A percentile compares a stretch with the other conserved stretches of the same genome.
Evolutionary conservation across 2,329 filamentous ascomycete species (phyloP).

Genomic region (Podosphaera aphanis): DNA sequence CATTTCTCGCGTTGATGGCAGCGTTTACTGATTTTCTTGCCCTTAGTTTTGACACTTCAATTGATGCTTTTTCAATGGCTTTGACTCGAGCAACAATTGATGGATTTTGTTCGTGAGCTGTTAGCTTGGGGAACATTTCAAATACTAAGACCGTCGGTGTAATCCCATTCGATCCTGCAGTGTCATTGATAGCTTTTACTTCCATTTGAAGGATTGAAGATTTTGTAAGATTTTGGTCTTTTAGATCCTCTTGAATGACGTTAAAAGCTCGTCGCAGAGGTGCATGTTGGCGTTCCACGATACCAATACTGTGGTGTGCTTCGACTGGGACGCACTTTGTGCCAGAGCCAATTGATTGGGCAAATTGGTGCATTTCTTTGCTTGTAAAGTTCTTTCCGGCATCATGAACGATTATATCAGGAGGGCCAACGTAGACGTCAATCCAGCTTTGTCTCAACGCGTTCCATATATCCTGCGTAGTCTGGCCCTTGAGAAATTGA

Average conservation of each 20-base stretch:
- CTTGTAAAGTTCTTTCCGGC: slow-evolving; percentile 3
- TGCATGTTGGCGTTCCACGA: slow-evolving; percentile 1
- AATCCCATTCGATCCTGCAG: neutral
- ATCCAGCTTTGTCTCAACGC: slow-evolving; percentile 2
- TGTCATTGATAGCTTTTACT: slow-evolving; percentile 1
- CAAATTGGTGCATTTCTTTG: slow-evolving; percentile 2
- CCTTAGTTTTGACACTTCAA: slow-evolving; percentile 1
- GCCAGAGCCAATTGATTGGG: neutral
- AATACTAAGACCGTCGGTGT: neutral
- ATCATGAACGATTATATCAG: neutral
- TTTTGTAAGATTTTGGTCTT: neutral
- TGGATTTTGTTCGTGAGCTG: neutral
- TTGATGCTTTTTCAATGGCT: slow-evolving; percentile 3
- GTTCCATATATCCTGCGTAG: neutral
- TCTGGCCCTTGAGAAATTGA: slow-evolving; percentile 1
- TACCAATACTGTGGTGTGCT: slow-evolving; percentile 2
- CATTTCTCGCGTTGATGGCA: slow-evolving; percentile 2
- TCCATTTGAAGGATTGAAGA: neutral
- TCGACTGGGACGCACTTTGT: slow-evolving; percentile 1
- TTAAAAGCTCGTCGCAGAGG: slow-evolving; percentile 1
- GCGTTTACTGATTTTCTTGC: neutral
- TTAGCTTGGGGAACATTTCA: neutral
- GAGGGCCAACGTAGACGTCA: slow-evolving; percentile 3
- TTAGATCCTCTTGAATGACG: neutral
- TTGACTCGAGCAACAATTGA: neutral